phyloP scores from a whole-genome alignment of 257 asterid species.

The Nicotiana benthamiana region DNA sequence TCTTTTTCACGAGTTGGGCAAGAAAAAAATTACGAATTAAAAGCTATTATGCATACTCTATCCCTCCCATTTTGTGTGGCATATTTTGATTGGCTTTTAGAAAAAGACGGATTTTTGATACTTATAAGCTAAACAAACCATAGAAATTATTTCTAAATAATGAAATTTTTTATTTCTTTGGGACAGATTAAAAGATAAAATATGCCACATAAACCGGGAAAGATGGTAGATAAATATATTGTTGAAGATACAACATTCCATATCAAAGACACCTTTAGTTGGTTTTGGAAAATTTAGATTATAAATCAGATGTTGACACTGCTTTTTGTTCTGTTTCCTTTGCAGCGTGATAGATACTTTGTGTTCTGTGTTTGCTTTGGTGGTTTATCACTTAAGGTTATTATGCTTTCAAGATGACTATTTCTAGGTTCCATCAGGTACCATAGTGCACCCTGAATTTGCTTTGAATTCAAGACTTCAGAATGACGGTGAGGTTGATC shows the following conservation, averaged over 20 bases:
- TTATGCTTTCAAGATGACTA: not conserved
- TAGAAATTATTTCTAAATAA: too few relatives aligned
- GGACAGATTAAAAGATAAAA: too few relatives aligned
- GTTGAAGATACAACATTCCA: too few relatives aligned
- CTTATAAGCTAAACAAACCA: too few relatives aligned
- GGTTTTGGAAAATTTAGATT: not conserved
- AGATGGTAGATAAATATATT: too few relatives aligned
- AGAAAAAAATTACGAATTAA: too few relatives aligned
- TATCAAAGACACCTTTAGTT: not conserved
- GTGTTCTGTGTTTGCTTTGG: not conserved
- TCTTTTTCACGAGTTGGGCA: too few relatives aligned
- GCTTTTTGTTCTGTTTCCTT: not conserved
- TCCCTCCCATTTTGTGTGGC: not conserved
- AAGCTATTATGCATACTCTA: not conserved
- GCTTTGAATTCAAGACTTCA: slow-evolving; percentile 35
- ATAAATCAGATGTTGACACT: not conserved
- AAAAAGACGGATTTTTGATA: too few relatives aligned
- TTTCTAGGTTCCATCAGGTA: not conserved
- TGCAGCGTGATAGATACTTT: not conserved
- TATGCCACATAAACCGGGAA: too few relatives aligned
- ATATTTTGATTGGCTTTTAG: too few relatives aligned
- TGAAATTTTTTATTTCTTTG: too few relatives aligned
- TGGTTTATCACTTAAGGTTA: not conserved
- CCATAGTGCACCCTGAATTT: not conserved
- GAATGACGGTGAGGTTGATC: slow-evolving; percentile 20